Percentiles rank a stretch among this genome's conserved stretches.
These are phyloP conservation scores for Dryadomyces sulphureus DNA, from an alignment of 2,329 filamentous ascomycete genomes.

Conservation along the genomic window DNA sequence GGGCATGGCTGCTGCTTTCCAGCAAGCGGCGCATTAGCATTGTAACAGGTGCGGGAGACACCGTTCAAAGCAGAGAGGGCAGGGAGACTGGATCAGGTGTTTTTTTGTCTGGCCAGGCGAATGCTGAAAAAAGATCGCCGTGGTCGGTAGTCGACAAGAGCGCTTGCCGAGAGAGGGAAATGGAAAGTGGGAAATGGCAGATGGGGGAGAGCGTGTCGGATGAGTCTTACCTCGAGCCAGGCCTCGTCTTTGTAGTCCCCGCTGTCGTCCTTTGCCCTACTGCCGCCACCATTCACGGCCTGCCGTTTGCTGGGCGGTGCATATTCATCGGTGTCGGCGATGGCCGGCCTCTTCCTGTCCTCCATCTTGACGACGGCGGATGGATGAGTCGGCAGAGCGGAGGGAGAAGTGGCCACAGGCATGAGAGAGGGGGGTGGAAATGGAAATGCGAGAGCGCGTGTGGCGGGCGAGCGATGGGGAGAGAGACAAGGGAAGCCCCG, in stretches of 20 bases:
- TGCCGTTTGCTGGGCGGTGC: slow-evolving; percentile 86
- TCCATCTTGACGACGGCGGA: slow-evolving; percentile 92
- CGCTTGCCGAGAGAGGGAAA: too few relatives aligned
- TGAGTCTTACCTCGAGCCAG: slow-evolving; percentile 49
- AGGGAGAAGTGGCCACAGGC: slow-evolving; percentile 66
- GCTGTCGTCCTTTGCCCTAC: slow-evolving; percentile 34
- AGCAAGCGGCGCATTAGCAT: slow-evolving; percentile 7
- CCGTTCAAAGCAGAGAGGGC: not conserved
- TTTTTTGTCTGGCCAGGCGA: not conserved
- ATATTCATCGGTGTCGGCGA: slow-evolving; percentile 64
- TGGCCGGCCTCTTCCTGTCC: slow-evolving; percentile 92
- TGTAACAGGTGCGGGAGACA: slow-evolving; percentile 1
- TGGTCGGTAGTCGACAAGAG: too few relatives aligned
- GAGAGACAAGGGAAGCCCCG: not conserved
- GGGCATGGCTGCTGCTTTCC: slow-evolving; percentile 11
- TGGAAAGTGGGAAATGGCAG: not conserved
- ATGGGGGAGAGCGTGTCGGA: not conserved
- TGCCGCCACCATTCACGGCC: slow-evolving; percentile 63
- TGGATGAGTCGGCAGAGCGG: slow-evolving; percentile 52
- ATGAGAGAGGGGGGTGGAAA: slow-evolving; percentile 48
- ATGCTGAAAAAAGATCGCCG: too few relatives aligned
- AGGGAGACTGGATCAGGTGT: too few relatives aligned
- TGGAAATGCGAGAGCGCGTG: slow-evolving; percentile 16
- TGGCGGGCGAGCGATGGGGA: too few relatives aligned
- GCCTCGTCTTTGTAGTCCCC: slow-evolving; percentile 42